Base-by-base conservation (phyloP, 495 filamentous ascomycete genomes). In the Parmelia sp. region DNA sequence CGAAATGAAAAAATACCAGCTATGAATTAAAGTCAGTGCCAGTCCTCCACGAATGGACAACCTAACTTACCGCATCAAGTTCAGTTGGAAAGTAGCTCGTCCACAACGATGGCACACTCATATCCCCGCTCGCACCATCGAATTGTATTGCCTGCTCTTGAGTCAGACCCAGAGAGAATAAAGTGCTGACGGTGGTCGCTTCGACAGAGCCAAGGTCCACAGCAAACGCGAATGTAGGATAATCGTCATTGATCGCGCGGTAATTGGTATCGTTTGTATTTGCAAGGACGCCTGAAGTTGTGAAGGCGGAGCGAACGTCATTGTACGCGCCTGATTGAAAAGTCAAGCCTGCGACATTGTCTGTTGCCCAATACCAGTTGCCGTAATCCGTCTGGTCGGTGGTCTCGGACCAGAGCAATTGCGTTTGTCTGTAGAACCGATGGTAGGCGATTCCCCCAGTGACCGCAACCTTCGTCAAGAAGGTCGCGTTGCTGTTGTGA, bases 301-400 rank as follows among this genome's bases (percentile, higher is more conserved):
- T 65, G 61, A 86, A 85, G 6, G 77, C 68, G 0, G 66, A 77
- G 19, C 84, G 83, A 53, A 86, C 79, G 64, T 74, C 74, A 29
- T 55, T 66, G 68, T 79, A 82, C 29, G 64, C 23, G n/a, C 82
- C 84, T 44, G 80, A 78, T 66, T 83, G 80, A 66, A 79, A 78
- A 25, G 77, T 80, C 66, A 80, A 69, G 9, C 66, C 68, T 0
- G 69, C 31, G 4, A 42, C 57, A 21, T 70, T 72, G 58, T 82
- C 77, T 25, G 83, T 84, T 8, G 79, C 75, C 73, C 80, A 86
- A 66, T 82, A 84, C 82, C 81, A 81, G 60, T 79, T 74, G 31
- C 84, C 84, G 80, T 84, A 87, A 70, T 87, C 84, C 4, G 76
- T 78, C 58, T 81, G 80, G 57, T 87, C 80, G 21, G 68, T 71